A percentile compares a stretch with the other conserved stretches of the same genome.
Evolutionary conservation across 768 basidiomycete species (phyloP).

Genomic region (Russula dissimulans): DNA sequence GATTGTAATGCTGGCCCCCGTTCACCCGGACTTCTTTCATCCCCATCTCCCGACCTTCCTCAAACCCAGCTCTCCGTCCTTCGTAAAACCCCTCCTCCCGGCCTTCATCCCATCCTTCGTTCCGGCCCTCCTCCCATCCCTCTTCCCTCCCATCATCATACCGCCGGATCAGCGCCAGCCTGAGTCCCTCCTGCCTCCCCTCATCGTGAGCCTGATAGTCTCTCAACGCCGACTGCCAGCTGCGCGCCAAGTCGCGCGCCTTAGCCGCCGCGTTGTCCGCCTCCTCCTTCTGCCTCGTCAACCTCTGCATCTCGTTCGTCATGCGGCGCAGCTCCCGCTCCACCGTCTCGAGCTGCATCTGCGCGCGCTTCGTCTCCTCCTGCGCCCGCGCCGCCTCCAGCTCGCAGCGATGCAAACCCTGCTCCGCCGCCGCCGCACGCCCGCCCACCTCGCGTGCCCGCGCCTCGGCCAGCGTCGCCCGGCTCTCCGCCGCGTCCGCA

Average conservation of each 20-base stretch:
- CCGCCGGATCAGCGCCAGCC: conserved; percentile 12
- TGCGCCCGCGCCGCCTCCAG: conserved; percentile 17
- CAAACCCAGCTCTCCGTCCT: conserved; percentile 10
- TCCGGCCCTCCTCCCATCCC: conserved; percentile 17
- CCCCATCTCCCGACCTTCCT: conserved; percentile 12
- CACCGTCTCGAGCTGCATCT: conserved; percentile 19
- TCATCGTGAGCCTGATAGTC: conserved; percentile 17
- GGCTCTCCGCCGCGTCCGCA: conserved; percentile 18
- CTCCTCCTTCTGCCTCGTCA: conserved; percentile 17
- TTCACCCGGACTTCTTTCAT: conserved; percentile 11
- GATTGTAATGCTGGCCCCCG: conserved; percentile 1
- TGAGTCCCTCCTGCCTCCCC: conserved; percentile 16
- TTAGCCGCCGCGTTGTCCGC: conserved; percentile 17
- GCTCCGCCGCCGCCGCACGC: conserved; percentile 7
- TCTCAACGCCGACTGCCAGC: conserved; percentile 17
- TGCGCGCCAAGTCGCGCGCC: conserved; percentile 17
- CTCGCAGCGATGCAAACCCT: conserved; percentile 16
- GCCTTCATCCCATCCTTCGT: conserved; percentile 14
- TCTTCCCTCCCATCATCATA: conserved; percentile 20
- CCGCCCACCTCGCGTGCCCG: conserved; percentile 10
- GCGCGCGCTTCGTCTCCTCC: conserved; percentile 18
- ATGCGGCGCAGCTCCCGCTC: conserved; percentile 18
- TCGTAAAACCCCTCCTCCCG: conserved; percentile 15
- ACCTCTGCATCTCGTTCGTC: conserved; percentile 13
- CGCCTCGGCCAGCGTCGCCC: conserved; percentile 17